phyloP scores from a whole-genome alignment of 31 red algal species.

The Asparagopsis taxiformis region DNA sequence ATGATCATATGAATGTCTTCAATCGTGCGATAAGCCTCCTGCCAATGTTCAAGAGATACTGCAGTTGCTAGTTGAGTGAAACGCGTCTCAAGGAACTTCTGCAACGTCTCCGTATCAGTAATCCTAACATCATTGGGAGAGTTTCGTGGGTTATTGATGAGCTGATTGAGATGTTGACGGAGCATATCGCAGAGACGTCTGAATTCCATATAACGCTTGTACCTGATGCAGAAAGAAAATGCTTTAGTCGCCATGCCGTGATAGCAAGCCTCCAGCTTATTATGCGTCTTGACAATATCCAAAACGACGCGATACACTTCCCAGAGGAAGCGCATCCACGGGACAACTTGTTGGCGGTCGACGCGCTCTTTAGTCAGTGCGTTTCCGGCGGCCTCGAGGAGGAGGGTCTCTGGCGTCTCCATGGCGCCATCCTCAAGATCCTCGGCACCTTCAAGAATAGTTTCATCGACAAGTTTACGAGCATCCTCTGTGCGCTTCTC shows the following conservation, averaged over 20 bases:
- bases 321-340: conserved; percentile 98
- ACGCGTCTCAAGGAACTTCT: conserved; percentile 89
- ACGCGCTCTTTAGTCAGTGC: conserved; percentile 80
- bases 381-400: conserved; percentile 85
- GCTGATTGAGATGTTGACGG: conserved; percentile 88
- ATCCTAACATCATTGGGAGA: conserved; percentile 90
- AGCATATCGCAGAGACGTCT: conserved; percentile 97
- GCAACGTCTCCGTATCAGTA: conserved; percentile 81
- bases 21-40: conserved; percentile 94
- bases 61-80: conserved; percentile 89
- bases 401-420: conserved; percentile 88
- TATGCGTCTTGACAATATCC: conserved; percentile 95
- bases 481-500: conserved; percentile 77
- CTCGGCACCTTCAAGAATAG: conserved; percentile 59
- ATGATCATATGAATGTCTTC: conserved; percentile 97
- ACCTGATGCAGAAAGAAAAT: conserved; percentile 86
- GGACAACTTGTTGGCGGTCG: conserved; percentile 91
- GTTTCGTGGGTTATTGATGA: conserved; percentile 82
- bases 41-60: conserved; percentile 80
- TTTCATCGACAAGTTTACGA: conserved; percentile 45
- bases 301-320: conserved; percentile 92
- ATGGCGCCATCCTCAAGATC: conserved; percentile 86
- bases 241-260: conserved; percentile 89
- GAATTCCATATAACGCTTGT: conserved; percentile 92
- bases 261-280: conserved; percentile 90